A percentile compares a stretch with the other conserved stretches of the same genome.
These are phyloP conservation scores for Neckera pumila DNA, from an alignment of 225 moss, liverwort and hornwort species.

Conservation along the genomic window DNA sequence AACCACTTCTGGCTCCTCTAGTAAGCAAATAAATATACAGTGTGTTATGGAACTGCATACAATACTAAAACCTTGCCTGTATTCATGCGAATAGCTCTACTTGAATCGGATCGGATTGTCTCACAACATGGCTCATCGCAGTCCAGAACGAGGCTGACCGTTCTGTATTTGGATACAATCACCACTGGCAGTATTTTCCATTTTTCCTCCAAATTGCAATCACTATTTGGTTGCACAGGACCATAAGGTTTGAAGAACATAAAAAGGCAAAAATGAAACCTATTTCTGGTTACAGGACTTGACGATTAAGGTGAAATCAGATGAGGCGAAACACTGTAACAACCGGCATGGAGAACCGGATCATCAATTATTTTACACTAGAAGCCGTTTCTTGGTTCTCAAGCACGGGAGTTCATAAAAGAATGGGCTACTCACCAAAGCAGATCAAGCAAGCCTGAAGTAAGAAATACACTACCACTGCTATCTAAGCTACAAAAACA, in stretches of 20 bases:
- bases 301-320: background rate
- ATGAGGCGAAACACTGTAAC: background rate
- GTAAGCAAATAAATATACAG: background rate
- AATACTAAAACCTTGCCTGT: background rate
- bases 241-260: background rate
- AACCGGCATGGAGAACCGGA: conserved; percentile 11
- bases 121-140: background rate
- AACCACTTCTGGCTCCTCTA: background rate
- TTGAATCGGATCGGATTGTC: background rate
- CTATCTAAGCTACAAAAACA: conserved; percentile 69
- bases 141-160: background rate
- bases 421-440: conserved; percentile 39
- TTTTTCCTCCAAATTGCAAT: background rate
- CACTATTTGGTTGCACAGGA: background rate
- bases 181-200: background rate
- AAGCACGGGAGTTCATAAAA: conserved; percentile 47
- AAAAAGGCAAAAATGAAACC: background rate
- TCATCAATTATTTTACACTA: conserved; percentile 39
- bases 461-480: conserved; percentile 2
- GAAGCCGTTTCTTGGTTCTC: conserved; percentile 40
- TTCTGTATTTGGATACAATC: background rate
- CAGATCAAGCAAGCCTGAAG: conserved; percentile 20
- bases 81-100: background rate
- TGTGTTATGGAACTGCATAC: background rate
- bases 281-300: background rate